Evolutionary conservation across 1,284 basidiomycete genomes (phyloP).

Genomic region (Paramarasmius palmivorus): DNA sequence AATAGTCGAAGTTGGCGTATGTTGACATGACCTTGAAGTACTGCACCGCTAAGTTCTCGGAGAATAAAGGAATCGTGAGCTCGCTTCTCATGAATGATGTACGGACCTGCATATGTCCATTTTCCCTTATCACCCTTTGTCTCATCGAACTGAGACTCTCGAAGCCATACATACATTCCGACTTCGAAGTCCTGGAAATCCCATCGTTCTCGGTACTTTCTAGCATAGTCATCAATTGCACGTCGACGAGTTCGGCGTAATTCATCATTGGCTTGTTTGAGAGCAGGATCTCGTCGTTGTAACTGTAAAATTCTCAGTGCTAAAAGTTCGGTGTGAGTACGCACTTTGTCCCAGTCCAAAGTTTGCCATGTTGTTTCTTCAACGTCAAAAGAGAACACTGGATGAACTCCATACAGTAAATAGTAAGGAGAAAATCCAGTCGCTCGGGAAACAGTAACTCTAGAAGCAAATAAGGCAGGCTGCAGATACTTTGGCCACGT

Average conservation of each 20-base stretch:
- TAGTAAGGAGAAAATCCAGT: too few relatives aligned
- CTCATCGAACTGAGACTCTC: not conserved
- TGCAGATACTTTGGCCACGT: conserved; percentile 16
- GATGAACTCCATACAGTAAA: conserved; percentile 18
- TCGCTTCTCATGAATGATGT: conserved; percentile 11
- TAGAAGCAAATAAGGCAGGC: conserved; percentile 15
- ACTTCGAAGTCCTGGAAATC: conserved; percentile 3
- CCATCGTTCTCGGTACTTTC: not conserved
- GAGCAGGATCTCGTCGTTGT: not conserved
- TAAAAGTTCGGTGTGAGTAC: conserved; percentile 15
- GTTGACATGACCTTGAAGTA: conserved; percentile 7
- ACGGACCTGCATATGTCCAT: conserved; percentile 5
- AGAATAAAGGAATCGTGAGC: conserved; percentile 1
- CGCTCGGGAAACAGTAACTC: conserved; percentile 16
- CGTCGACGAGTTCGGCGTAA: not conserved
- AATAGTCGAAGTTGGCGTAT: conserved; percentile 1
- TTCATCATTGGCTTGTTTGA: not conserved
- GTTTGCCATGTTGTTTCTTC: conserved; percentile 18
- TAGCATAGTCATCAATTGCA: not conserved
- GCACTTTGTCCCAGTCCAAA: conserved; percentile 7
- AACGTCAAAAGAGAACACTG: conserved; percentile 21
- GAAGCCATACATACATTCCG: conserved; percentile 2
- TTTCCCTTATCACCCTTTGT: not conserved
- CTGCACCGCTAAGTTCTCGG: conserved; percentile 5
- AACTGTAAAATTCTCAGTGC: conserved; percentile 13